A percentile compares a stretch with the other conserved stretches of the same genome.
phyloP scores from a whole-genome alignment of 108 stramenopile genomes.

The Nitzschia inconspicua region DNA sequence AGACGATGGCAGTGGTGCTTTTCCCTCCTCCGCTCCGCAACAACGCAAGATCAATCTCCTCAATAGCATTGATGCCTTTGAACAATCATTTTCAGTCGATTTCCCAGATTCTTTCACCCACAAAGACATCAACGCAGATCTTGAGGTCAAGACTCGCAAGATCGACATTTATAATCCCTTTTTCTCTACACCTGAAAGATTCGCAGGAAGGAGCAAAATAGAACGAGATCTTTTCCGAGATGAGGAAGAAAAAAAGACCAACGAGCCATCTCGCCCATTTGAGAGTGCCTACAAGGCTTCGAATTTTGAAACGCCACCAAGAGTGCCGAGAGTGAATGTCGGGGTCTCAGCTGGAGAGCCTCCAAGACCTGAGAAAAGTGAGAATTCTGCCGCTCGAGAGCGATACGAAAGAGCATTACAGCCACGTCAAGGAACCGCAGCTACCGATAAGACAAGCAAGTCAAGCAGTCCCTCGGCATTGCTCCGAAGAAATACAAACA shows the following conservation, averaged over 20 bases:
- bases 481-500: not conserved
- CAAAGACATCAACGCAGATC: constrained; percentile 1
- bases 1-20: not conserved
- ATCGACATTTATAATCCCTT: constrained; percentile 67
- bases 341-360: not conserved
- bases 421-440: constrained; percentile 6
- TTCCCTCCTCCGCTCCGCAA: not conserved
- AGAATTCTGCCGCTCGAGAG: constrained; percentile 20
- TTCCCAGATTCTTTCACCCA: constrained; percentile 60
- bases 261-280: not conserved
- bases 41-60: constrained; percentile 18
- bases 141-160: not conserved
- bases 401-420: constrained; percentile 33
- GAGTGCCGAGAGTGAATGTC: not conserved
- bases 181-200: constrained; percentile 31
- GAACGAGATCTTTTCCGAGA: not conserved
- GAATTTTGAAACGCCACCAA: constrained; percentile 11
- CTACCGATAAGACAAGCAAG: not conserved
- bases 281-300: not conserved
- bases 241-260: not conserved
- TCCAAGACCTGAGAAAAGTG: constrained; percentile 22
- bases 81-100: constrained; percentile 68
- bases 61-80: constrained; percentile 79
- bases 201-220: not conserved
- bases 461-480: not conserved